Base-by-base conservation (phyloP, 345 rosid genomes). In the Gossypium stocksii region DNA sequence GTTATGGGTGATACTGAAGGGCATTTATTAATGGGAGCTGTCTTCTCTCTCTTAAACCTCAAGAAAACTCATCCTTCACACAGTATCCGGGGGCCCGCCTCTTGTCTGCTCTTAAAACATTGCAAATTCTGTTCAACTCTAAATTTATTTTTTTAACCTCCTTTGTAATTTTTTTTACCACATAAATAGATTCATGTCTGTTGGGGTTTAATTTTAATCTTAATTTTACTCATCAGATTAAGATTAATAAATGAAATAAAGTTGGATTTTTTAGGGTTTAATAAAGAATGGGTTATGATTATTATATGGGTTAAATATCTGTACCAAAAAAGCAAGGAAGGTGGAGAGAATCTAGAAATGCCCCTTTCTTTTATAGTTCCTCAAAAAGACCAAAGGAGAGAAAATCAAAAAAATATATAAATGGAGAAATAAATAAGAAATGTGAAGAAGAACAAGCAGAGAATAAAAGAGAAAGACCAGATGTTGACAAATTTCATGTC, bases 401-500 rank as follows among this genome's bases (percentile, higher is more conserved):
- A 56, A 56, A 56, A 45, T 8, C 0, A 45, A 45, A 38, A 29
- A 64, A 46, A 46, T 46, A 46, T 46, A 46, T 46, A 9, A 9
- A 10, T 46, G 12, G 51, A 67, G 68, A 63, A 68, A 15, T 8
- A 70, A 64, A 69, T 44, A 66, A 49, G 17, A 57, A 34, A 74
- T 41, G 80, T 74, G 78, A 72, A 79, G 81, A 77, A 82, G 87
- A 86, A 80, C 87, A 88, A 83, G 87, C 86, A 88, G 88, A 88
- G 93, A 94, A 94, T 90, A 86, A 86, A 88, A 90, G 83, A 19
- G 27, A 56, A 87, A 89, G 94, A 93, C 96, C 93, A 87, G 90
- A 87, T 91, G 93, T 94, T 89, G 98, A 91, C 98, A 91, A 90
- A 87, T 90, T 89, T 91, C 87, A 86, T 89, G 97, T 91, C 93